Conservation (phyloP, 2,329 filamentous ascomycete species). For the Colletotrichum agaves region DNA sequence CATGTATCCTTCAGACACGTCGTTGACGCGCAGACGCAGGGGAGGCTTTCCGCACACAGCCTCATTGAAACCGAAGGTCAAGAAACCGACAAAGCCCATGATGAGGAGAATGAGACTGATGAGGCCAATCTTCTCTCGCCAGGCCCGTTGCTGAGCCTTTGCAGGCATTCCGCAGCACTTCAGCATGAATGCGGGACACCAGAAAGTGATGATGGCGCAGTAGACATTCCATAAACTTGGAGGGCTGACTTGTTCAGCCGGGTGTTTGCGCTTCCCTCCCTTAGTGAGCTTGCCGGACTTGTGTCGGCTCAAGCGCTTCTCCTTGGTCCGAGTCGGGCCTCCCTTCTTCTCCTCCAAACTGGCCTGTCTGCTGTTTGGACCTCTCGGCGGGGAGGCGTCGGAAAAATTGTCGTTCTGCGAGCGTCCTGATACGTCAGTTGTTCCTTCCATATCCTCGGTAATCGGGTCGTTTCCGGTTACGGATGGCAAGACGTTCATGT, state of each 20-base stretch:
- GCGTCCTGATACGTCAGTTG: conserved; percentile 63
- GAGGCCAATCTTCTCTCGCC: conserved; percentile 97
- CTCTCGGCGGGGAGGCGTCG: conserved; percentile 50
- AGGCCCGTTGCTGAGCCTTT: conserved; percentile 89
- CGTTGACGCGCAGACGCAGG: conserved; percentile 81
- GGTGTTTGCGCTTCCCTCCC: conserved; percentile 62
- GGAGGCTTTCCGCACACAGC: conserved; percentile 83
- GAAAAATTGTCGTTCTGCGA: conserved; percentile 55
- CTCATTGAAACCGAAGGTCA: conserved; percentile 96
- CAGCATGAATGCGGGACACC: conserved; percentile 87
- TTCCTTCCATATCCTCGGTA: conserved; percentile 78
- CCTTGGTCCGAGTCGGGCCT: conserved; percentile 42
- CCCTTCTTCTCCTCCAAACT: conserved; percentile 53
- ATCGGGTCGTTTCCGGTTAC: conserved; percentile 93
- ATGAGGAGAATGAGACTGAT: conserved; percentile 93
- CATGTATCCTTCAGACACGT: conserved; percentile 86
- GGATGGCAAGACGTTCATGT: conserved; percentile 90
- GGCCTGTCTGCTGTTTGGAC: conserved; percentile 44
- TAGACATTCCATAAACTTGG: conserved; percentile 96
- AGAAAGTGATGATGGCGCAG: conserved; percentile 93
- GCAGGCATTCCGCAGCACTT: conserved; percentile 86
- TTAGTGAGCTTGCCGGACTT: conserved; percentile 74
- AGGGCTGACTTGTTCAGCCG: conserved; percentile 75
- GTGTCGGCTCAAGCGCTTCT: conserved; percentile 53
- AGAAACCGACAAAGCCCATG: conserved; percentile 89